Conservation (phyloP, 768 basidiomycete genomes). For the Lentinula lateritia region DNA sequence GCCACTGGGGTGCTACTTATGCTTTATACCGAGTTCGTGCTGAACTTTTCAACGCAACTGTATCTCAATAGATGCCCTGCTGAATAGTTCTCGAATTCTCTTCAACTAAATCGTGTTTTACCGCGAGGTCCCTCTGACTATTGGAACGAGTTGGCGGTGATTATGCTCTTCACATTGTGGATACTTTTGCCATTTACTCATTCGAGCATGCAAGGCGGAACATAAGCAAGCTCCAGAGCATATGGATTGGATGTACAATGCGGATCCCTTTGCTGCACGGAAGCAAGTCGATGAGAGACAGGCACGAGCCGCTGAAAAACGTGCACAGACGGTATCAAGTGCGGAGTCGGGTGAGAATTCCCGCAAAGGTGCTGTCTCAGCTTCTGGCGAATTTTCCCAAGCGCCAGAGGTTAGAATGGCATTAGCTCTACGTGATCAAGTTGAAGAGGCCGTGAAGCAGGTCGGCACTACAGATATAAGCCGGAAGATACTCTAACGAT, state of each 20-base stretch:
- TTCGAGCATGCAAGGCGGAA: constrained; percentile 28
- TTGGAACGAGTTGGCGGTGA: constrained; percentile 65
- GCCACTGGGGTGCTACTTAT: constrained; percentile 88
- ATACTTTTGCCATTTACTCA: not conserved
- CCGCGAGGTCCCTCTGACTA: constrained; percentile 85
- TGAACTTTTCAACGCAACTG: constrained; percentile 7
- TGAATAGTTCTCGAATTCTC: constrained; percentile 65
- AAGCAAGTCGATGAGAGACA: constrained; percentile 65
- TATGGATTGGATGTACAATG: constrained; percentile 80
- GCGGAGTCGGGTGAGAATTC: constrained; percentile 2
- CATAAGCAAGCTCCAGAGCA: constrained; percentile 66
- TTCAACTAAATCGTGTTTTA: constrained; percentile 68
- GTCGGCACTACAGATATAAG: constrained; percentile 24
- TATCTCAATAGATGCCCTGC: constrained; percentile 13
- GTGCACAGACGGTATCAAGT: constrained; percentile 17
- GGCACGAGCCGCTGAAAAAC: constrained; percentile 44
- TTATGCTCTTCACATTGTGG: not conserved
- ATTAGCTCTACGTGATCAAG: constrained; percentile 62
- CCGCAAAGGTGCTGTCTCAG: constrained; percentile 11
- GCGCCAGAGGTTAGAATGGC: constrained; percentile 85
- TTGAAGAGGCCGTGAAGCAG: constrained; percentile 79
- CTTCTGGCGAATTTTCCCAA: constrained; percentile 33
- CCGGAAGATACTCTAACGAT: not conserved
- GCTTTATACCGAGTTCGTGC: constrained; percentile 79
- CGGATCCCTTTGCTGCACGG: constrained; percentile 78